Evolutionary conservation across 352 stramenopile species (phyloP).

Genomic region (Discostella stelligera): DNA sequence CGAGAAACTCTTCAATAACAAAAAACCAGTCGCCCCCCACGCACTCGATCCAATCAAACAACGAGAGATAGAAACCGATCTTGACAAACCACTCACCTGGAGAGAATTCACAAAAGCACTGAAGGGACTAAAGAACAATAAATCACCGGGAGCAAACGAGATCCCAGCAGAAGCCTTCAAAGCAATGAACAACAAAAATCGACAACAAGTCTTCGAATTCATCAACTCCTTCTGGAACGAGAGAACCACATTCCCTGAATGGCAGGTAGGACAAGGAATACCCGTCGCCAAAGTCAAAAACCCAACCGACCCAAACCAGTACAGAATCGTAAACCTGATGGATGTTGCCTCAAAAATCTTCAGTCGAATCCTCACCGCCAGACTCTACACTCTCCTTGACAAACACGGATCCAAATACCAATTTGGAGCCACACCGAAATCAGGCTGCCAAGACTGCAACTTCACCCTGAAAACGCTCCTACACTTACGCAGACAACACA

Average conservation of each 20-base stretch:
- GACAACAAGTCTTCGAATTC: not conserved
- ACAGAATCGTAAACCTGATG: slow-evolving; percentile 26
- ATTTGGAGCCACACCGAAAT: too few species aligned
- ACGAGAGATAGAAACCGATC: not conserved
- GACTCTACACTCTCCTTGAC: too few species aligned
- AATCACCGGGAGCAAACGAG: too few species aligned
- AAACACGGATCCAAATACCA: too few species aligned
- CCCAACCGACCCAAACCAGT: not conserved
- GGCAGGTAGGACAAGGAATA: not conserved
- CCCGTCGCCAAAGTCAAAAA: not conserved
- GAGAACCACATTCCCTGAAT: not conserved
- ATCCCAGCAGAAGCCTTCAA: slow-evolving; percentile 10
- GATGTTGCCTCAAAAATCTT: slow-evolving; percentile 39
- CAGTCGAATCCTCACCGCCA: too few species aligned
- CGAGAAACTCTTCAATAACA: slow-evolving; percentile 30
- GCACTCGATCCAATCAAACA: slow-evolving; percentile 17
- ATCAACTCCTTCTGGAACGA: slow-evolving; percentile 5
- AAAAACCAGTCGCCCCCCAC: not conserved
- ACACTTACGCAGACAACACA: slow-evolving; percentile 23
- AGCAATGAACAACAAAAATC: slow-evolving; percentile 11
- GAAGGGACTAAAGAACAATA: too few species aligned
- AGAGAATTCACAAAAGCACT: too few species aligned
- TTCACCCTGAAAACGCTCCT: slow-evolving; percentile 46
- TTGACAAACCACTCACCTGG: not conserved
- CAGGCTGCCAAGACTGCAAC: not conserved